These are phyloP conservation scores for Fusarium chlamydosporum DNA, from an alignment of 2,329 filamentous ascomycete genomes.

Conservation along the genomic window DNA sequence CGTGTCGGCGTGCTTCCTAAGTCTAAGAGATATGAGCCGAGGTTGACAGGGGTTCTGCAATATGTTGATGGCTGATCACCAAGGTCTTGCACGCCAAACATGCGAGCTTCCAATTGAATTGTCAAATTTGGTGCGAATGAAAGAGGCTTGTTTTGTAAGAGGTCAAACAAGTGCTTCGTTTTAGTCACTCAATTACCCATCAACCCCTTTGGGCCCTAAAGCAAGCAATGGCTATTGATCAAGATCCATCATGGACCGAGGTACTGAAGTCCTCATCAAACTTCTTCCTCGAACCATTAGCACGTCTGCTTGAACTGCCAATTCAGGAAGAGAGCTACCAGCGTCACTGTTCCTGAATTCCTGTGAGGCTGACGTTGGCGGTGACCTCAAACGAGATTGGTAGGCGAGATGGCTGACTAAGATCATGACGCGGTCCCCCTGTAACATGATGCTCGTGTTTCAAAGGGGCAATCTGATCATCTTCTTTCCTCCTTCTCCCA, in stretches of 20 bases:
- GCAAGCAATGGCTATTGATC: no score
- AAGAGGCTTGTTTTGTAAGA: not conserved
- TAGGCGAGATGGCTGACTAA: conserved; percentile 35
- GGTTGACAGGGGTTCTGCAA: not conserved
- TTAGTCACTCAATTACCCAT: not conserved
- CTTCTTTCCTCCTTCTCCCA: conserved; percentile 11
- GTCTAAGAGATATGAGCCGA: not conserved
- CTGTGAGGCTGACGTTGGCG: not conserved
- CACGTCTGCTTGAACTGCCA: not conserved
- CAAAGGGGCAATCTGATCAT: conserved; percentile 13
- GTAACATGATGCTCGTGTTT: conserved; percentile 31
- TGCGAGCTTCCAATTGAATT: not conserved
- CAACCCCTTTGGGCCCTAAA: not conserved
- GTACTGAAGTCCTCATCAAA: not conserved
- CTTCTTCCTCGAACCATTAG: not conserved
- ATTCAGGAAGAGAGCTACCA: no score
- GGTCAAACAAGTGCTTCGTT: not conserved
- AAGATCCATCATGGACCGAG: not conserved
- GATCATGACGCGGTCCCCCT: conserved; percentile 42
- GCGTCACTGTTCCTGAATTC: not conserved
- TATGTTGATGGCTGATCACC: not conserved
- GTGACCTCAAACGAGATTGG: conserved; percentile 5
- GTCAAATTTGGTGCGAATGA: not conserved
- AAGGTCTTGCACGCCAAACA: not conserved
- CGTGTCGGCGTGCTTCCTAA: not conserved